Percentiles rank a stretch among this genome's conserved stretches.
These are phyloP conservation scores for Pyrus bretschneideri DNA, from an alignment of 306 rosid genomes.

Conservation along the genomic window DNA sequence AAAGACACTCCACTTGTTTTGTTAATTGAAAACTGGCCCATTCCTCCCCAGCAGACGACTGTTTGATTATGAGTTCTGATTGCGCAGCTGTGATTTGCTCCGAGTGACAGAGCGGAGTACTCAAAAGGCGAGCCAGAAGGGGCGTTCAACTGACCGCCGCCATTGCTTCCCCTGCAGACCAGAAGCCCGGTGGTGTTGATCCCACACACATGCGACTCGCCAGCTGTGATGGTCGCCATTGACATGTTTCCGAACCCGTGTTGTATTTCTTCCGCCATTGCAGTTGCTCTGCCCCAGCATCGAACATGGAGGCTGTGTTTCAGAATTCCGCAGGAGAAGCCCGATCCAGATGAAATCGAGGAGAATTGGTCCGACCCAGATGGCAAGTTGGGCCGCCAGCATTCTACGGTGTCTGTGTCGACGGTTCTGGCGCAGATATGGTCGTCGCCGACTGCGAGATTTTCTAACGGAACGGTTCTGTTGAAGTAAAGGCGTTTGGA, in stretches of 20 bases:
- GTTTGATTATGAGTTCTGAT: constrained; percentile 36
- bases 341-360: constrained; percentile 76
- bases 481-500: constrained; percentile 37
- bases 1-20: constrained; percentile 28
- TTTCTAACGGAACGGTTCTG: constrained; percentile 32
- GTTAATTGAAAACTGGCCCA: constrained; percentile 28
- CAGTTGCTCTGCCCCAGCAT: constrained; percentile 53
- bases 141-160: constrained; percentile 42
- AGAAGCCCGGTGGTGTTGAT: constrained; percentile 48
- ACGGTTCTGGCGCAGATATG: constrained; percentile 59
- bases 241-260: constrained; percentile 39
- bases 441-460: constrained; percentile 55
- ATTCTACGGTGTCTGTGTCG: constrained; percentile 32
- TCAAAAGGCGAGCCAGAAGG: constrained; percentile 40
- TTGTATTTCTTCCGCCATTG: constrained; percentile 25
- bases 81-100: constrained; percentile 65
- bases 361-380: constrained; percentile 27
- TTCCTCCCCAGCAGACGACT: constrained; percentile 75
- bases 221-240: constrained; percentile 53
- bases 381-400: constrained; percentile 51
- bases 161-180: constrained; percentile 51
- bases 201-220: constrained; percentile 69
- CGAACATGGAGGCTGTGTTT: constrained; percentile 17
- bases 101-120: constrained; percentile 46
- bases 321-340: constrained; percentile 72